Conservation (phyloP, 768 basidiomycete species). For the Imleria badia region DNA sequence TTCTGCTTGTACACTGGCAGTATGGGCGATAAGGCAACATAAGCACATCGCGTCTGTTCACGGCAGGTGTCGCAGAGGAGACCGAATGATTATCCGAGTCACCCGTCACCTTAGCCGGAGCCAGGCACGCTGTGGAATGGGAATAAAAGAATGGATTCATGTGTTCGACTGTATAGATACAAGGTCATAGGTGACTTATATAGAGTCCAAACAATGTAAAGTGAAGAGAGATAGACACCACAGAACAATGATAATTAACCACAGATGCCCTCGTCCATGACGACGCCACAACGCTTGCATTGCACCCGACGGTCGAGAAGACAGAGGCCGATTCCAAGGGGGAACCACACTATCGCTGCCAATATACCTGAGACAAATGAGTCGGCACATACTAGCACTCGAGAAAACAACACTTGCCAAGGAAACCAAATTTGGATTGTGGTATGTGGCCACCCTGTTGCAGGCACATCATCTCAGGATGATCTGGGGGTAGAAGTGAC, state of each 20-base stretch:
- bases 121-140: too few relatives aligned
- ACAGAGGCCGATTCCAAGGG: constrained; percentile 75
- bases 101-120: too few relatives aligned
- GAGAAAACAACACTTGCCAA: constrained; percentile 48
- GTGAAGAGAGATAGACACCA: background rate
- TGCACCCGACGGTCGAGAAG: constrained; percentile 69
- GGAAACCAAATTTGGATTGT: constrained; percentile 63
- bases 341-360: constrained; percentile 87
- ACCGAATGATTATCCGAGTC: too few relatives aligned
- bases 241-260: constrained; percentile 18
- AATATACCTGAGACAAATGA: constrained; percentile 53
- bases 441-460: constrained; percentile 70
- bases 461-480: constrained; percentile 85
- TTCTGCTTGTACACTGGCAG: too few relatives aligned
- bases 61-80: too few relatives aligned
- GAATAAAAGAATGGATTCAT: constrained; percentile 1
- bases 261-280: constrained; percentile 39
- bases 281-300: constrained; percentile 52
- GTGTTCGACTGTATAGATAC: constrained; percentile 13
- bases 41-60: too few relatives aligned
- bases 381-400: background rate
- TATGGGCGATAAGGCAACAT: too few relatives aligned
- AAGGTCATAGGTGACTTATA: constrained; percentile 1
- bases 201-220: background rate
- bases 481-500: constrained; percentile 69